phyloP scores from a whole-genome alignment of 2,329 filamentous ascomycete genomes.

The Macrophomina phaseolina region DNA sequence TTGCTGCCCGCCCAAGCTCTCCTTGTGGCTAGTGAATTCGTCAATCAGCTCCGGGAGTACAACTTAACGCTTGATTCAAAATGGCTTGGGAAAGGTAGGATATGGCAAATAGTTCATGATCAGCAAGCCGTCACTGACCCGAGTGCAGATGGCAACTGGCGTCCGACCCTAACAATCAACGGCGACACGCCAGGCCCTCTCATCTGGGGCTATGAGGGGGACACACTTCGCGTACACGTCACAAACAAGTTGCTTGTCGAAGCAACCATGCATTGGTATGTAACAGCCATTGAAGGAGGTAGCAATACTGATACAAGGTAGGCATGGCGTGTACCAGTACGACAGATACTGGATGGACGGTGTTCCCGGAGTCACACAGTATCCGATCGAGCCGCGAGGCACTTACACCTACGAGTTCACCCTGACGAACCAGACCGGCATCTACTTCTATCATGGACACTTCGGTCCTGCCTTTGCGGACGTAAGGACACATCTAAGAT shows the following conservation, averaged over 20 bases:
- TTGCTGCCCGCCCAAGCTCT: not conserved
- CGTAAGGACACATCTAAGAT: not conserved
- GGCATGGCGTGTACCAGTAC: conserved; percentile 54
- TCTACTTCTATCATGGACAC: conserved; percentile 68
- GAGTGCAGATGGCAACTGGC: not conserved
- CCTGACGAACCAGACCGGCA: conserved; percentile 60
- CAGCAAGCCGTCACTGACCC: not conserved
- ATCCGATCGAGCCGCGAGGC: conserved; percentile 55
- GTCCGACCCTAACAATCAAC: conserved; percentile 8
- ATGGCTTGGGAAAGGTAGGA: conserved; percentile 2
- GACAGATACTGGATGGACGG: conserved; percentile 67
- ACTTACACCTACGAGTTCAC: conserved; percentile 61
- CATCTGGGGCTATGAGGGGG: conserved; percentile 11
- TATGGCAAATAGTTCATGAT: not conserved
- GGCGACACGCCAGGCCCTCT: not conserved
- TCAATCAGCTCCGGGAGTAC: conserved; percentile 7
- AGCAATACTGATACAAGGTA: not conserved
- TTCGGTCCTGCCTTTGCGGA: conserved; percentile 36
- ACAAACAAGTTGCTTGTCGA: conserved; percentile 56
- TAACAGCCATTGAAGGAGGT: conserved; percentile 30
- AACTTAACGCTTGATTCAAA: not conserved
- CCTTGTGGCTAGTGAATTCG: not conserved
- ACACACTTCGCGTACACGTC: conserved; percentile 36
- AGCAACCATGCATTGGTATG: conserved; percentile 59
- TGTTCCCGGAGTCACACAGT: conserved; percentile 62